Base-by-base conservation (phyloP, 495 filamentous ascomycete species). In the Neurospora sp. region DNA sequence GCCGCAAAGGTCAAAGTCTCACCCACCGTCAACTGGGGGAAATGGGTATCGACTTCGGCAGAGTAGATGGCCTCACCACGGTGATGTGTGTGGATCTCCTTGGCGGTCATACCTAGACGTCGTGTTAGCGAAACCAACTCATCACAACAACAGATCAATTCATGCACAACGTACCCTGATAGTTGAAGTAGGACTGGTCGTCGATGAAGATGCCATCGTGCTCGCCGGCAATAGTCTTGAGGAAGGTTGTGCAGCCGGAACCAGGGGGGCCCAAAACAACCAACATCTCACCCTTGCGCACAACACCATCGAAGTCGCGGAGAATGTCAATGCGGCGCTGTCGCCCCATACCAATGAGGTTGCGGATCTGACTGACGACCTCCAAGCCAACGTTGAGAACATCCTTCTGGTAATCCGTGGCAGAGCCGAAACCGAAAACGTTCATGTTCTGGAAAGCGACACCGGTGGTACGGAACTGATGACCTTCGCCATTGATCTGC, bases 31-130 rank as follows among this genome's bases (percentile, higher is more conserved):
- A 96, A 83, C 80, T 92, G 89, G n/a, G 93, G 93, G 78, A 94
- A 94, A 82, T 95, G 92, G 4, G 92, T 88, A 77, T 96, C 93
- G 16, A 89, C 88, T 80, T 95, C 93, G 39, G 92, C 91, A 54
- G 91, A 91, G 78, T 94, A 94, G 78, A 95, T 93, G 77, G 89
- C 90, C 81, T 95, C 92, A 71, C 93, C 93, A 44, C 91, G 89
- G 74, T 93, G 93, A 27, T 87, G 84, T 14, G 82, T 86, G 74
- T 91, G 88, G 88, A 93, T 91, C 74, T 85, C 85, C 79, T 90
- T 82, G 76, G 86, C 82, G 2, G 85, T 79, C 78, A 90, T 86
- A 14, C 88, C 85, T 83, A 69, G 6, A n/a, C 14, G 4, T 35
- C 62, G 4, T 11, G 79, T 81, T 35, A 78, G 74, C 71, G 72